A percentile compares a stretch with the other conserved stretches of the same genome.
phyloP scores from a whole-genome alignment of 805 yeast genomes.

The Cephaloascus albidus region DNA sequence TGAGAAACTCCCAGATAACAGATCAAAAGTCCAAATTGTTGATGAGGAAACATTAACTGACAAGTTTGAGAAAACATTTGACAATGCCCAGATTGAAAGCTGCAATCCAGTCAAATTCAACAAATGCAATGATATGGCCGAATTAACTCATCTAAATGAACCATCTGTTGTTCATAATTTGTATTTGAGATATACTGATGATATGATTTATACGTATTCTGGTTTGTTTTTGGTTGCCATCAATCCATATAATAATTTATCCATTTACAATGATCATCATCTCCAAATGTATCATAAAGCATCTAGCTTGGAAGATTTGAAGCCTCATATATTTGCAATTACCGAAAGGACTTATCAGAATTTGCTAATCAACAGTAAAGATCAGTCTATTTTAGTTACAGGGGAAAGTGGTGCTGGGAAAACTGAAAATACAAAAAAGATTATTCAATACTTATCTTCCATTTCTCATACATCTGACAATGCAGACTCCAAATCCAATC shows the following conservation, averaged over 20 bases:
- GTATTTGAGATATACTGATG: constrained; percentile 65
- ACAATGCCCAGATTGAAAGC: constrained; percentile 39
- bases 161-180: constrained; percentile 90
- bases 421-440: constrained; percentile 93
- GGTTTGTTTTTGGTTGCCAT: constrained; percentile 93
- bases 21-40: constrained; percentile 24
- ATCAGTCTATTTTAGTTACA: constrained; percentile 92
- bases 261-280: constrained; percentile 56
- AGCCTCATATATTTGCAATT: constrained; percentile 88
- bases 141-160: constrained; percentile 86
- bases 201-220: constrained; percentile 84
- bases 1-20: constrained; percentile 27
- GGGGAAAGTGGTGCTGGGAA: constrained; percentile 99
- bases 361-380: constrained; percentile 54
- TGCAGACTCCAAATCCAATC: constrained; percentile 1
- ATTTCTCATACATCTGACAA: constrained; percentile 34
- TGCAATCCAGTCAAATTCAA: constrained; percentile 90
- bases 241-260: constrained; percentile 76
- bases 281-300: constrained; percentile 44
- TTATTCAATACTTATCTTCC: constrained; percentile 83
- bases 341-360: constrained; percentile 82
- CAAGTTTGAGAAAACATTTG: constrained; percentile 24
- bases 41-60: constrained; percentile 18
- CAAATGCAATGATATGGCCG: constrained; percentile 91
- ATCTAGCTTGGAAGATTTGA: constrained; percentile 16